Conservation (phyloP, 768 basidiomycete species). For the Amanita jacksonii region DNA sequence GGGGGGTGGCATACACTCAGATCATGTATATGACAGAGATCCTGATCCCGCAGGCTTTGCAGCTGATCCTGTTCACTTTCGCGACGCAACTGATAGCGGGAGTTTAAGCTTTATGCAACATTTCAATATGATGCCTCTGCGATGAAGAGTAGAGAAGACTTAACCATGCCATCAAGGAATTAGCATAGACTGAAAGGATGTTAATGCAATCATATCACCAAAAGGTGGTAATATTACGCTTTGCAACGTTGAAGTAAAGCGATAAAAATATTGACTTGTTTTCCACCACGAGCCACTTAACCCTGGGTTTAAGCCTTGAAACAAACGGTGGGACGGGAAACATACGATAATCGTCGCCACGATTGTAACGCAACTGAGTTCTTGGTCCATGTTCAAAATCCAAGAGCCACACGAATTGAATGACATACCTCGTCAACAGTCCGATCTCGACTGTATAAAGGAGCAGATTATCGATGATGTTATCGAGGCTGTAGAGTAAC, state of each 20-base stretch:
- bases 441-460: slow-evolving; percentile 35
- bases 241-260: slow-evolving; percentile 37
- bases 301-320: neutral
- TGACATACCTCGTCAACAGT: slow-evolving; percentile 25
- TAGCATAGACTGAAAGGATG: too few species aligned
- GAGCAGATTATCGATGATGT: slow-evolving; percentile 28
- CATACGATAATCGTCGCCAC: slow-evolving; percentile 40
- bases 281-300: slow-evolving; percentile 37
- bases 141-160: too few species aligned
- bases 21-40: too few species aligned
- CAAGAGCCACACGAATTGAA: neutral
- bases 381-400: neutral
- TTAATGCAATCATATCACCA: too few species aligned
- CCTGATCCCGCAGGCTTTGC: too few species aligned
- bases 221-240: slow-evolving; percentile 20
- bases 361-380: slow-evolving; percentile 30
- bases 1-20: too few species aligned
- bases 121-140: too few species aligned
- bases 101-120: too few species aligned
- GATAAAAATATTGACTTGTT: slow-evolving; percentile 37
- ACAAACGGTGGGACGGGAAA: slow-evolving; percentile 1
- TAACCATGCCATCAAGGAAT: too few species aligned
- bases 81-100: neutral
- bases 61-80: too few species aligned
- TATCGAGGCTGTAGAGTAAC: slow-evolving; percentile 20